Conservation (phyloP, 2,329 filamentous ascomycete genomes). For the Gnomoniopsis smithogilvyi region DNA sequence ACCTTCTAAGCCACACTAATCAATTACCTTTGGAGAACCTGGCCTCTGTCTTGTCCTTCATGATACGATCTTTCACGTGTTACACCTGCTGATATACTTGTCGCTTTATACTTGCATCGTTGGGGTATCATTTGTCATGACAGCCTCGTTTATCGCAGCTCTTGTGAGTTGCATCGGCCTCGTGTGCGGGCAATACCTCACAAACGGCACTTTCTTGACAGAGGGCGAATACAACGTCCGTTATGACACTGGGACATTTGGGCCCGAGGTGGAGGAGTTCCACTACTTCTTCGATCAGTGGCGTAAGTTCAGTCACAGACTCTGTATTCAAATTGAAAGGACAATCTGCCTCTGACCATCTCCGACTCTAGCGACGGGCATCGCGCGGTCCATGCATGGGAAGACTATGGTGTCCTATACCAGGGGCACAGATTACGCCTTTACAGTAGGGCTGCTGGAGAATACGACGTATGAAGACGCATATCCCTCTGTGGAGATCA, state of each 20-base stretch:
- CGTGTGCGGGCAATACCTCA: background rate
- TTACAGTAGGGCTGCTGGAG: background rate
- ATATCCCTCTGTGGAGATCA: background rate
- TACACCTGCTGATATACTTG: too few relatives aligned
- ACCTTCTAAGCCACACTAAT: background rate
- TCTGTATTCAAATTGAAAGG: background rate
- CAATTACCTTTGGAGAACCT: background rate
- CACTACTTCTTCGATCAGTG: constrained; percentile 2
- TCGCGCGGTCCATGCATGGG: constrained; percentile 1
- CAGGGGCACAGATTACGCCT: background rate
- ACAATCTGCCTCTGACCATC: background rate
- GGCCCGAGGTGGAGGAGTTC: background rate
- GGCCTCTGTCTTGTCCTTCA: too few relatives aligned
- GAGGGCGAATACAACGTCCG: background rate
- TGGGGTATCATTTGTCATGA: too few relatives aligned
- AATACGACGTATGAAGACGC: background rate
- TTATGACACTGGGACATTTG: background rate
- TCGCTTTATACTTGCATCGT: background rate
- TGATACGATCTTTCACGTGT: too few relatives aligned
- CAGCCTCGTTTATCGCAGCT: background rate
- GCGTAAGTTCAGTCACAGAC: background rate
- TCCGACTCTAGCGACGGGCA: background rate
- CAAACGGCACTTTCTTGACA: background rate
- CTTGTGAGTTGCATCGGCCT: background rate
- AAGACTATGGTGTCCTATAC: background rate